A percentile compares a stretch with the other conserved stretches of the same genome.
phyloP scores from a whole-genome alignment of 2,329 filamentous ascomycete genomes.

The Apiospora koreana region DNA sequence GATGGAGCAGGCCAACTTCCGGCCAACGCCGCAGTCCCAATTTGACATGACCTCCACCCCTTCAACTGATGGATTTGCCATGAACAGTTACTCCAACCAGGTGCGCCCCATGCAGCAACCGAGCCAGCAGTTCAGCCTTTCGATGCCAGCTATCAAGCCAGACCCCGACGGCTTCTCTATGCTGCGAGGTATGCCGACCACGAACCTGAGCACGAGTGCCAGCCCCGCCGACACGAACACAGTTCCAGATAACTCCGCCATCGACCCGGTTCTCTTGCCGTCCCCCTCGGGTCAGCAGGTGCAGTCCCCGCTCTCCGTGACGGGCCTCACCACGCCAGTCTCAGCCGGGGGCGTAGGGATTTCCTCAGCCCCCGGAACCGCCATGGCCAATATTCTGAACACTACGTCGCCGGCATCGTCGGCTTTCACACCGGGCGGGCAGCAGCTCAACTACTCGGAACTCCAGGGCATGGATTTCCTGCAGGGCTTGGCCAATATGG shows the following conservation, averaged over 20 bases:
- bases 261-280: slow-evolving; percentile 47
- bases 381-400: slow-evolving; percentile 16
- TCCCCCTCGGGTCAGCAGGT: slow-evolving; percentile 42
- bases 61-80: slow-evolving; percentile 23
- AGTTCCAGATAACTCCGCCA: slow-evolving; percentile 35
- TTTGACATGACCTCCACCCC: slow-evolving; percentile 11
- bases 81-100: slow-evolving; percentile 20
- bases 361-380: slow-evolving; percentile 25
- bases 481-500: slow-evolving; percentile 41
- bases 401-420: slow-evolving; percentile 28
- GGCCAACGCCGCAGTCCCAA: slow-evolving; percentile 19
- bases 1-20: slow-evolving; percentile 25
- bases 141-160: slow-evolving; percentile 35
- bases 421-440: slow-evolving; percentile 29
- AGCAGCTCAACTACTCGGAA: slow-evolving; percentile 43
- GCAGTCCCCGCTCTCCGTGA: slow-evolving; percentile 34
- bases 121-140: slow-evolving; percentile 29
- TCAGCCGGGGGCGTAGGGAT: slow-evolving; percentile 16
- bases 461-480: slow-evolving; percentile 57
- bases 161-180: slow-evolving; percentile 41
- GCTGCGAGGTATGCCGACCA: slow-evolving; percentile 41
- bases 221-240: slow-evolving; percentile 37
- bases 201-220: slow-evolving; percentile 34
- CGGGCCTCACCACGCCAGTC: slow-evolving; percentile 35
- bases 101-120: slow-evolving; percentile 24